Evolutionary conservation across 768 basidiomycete species (phyloP).

Genomic region (Gloeophyllum trabeum): DNA sequence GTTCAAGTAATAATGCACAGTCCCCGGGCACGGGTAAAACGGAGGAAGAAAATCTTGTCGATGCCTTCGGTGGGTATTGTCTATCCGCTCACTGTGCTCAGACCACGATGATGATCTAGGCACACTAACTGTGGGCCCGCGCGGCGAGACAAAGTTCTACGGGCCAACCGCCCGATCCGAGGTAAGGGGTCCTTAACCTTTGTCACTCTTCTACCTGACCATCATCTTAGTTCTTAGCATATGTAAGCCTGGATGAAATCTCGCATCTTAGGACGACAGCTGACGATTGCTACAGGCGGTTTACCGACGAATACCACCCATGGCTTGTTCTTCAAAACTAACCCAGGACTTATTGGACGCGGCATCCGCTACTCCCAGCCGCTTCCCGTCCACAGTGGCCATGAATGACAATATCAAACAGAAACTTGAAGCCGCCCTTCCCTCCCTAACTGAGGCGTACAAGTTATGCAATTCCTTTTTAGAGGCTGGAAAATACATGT

Average conservation of each 20-base stretch:
- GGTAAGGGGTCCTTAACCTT: constrained; percentile 23
- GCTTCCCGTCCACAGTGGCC: constrained; percentile 9
- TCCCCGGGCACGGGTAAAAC: constrained; percentile 7
- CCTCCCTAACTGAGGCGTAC: constrained; percentile 46
- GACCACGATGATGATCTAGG: too few relatives aligned
- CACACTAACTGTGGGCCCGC: constrained; percentile 43
- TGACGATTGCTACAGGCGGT: too few relatives aligned
- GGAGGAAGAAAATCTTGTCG: constrained; percentile 34
- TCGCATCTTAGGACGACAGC: too few relatives aligned
- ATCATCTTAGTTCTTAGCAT: constrained; percentile 40
- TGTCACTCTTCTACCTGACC: neutral
- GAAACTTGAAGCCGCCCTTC: constrained; percentile 37
- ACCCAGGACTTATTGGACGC: neutral
- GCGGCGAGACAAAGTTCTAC: constrained; percentile 44
- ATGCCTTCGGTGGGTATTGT: constrained; percentile 32
- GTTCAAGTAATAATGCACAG: too few relatives aligned
- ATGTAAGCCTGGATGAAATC: constrained; percentile 39
- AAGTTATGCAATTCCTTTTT: constrained; percentile 58
- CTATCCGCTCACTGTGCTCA: too few relatives aligned
- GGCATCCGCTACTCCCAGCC: constrained; percentile 14
- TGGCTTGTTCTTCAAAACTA: neutral
- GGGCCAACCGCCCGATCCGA: constrained; percentile 61
- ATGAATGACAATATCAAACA: constrained; percentile 23
- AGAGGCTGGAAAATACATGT: constrained; percentile 51
- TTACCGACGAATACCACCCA: too few relatives aligned